Evolutionary conservation across 176 grass and related monocot species (phyloP).

Genomic region (Hyparrhenia diplandra): DNA sequence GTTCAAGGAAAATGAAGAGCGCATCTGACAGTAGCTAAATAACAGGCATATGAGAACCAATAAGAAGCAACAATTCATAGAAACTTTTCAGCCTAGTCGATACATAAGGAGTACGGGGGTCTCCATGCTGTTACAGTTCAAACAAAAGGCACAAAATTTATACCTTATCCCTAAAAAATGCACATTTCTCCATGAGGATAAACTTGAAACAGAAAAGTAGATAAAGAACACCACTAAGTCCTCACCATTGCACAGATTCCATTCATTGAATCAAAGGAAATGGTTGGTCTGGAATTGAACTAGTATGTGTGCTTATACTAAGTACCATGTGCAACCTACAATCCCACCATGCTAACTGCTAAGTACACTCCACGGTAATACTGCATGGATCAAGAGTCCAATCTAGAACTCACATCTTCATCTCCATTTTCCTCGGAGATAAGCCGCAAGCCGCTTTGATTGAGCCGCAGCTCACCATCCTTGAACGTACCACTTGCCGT

Average conservation of each 20-base stretch:
- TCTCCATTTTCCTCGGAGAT: slow-evolving; percentile 59
- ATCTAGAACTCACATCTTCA: slow-evolving; percentile 32
- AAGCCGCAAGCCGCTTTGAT: slow-evolving; percentile 69
- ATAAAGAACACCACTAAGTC: neutral
- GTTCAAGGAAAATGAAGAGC: too few species aligned
- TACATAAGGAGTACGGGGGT: too few species aligned
- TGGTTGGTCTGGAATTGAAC: neutral
- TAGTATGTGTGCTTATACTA: neutral
- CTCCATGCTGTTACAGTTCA: neutral
- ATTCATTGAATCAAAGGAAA: slow-evolving; percentile 9
- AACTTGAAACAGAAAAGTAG: neutral
- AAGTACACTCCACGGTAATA: neutral
- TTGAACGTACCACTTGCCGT: slow-evolving; percentile 96
- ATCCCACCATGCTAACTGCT: neutral
- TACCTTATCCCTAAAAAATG: neutral
- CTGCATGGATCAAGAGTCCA: neutral
- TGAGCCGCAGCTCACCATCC: slow-evolving; percentile 80
- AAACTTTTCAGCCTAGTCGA: too few species aligned
- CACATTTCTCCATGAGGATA: neutral
- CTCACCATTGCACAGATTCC: neutral
- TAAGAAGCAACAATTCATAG: neutral
- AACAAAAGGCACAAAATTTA: neutral
- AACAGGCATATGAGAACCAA: neutral
- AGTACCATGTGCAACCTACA: neutral
- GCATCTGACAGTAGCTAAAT: too few species aligned